These are phyloP conservation scores for Monosporozyma solicola DNA, from an alignment of 805 yeast genomes.

Conservation along the genomic window DNA sequence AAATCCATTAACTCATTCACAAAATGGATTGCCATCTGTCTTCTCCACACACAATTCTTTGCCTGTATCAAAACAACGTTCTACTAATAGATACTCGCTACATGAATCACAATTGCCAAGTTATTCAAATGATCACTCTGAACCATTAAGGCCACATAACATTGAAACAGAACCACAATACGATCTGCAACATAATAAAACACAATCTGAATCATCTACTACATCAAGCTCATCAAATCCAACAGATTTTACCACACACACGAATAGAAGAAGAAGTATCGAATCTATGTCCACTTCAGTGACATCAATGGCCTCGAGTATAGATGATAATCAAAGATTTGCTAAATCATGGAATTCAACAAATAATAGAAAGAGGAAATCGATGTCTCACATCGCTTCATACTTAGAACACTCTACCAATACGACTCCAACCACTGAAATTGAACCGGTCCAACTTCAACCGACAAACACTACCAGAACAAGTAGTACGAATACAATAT, in stretches of 20 bases:
- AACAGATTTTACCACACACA: conserved; percentile 26
- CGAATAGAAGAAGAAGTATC: conserved; percentile 20
- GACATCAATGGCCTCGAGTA: conserved; percentile 26
- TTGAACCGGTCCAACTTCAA: neutral
- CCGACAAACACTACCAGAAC: conserved; percentile 7
- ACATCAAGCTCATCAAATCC: conserved; percentile 20
- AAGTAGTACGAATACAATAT: conserved; percentile 13
- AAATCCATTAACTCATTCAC: neutral
- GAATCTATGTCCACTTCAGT: conserved; percentile 30
- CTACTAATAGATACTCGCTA: conserved; percentile 1
- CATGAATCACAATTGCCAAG: conserved; percentile 5
- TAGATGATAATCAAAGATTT: conserved; percentile 28
- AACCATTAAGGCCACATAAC: neutral
- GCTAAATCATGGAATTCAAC: conserved; percentile 31
- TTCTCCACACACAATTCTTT: neutral
- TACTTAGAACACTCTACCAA: conserved; percentile 1
- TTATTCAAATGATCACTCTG: neutral
- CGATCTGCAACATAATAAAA: neutral
- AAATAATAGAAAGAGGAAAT: conserved; percentile 25
- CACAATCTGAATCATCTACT: neutral
- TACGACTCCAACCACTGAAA: neutral
- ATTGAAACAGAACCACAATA: neutral
- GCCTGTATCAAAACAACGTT: neutral
- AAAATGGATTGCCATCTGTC: neutral
- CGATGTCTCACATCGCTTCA: conserved; percentile 17